A percentile compares a stretch with the other conserved stretches of the same genome.
Evolutionary conservation across 164 flowering plant species (phyloP).

Genomic region (Platanus orientalis): DNA sequence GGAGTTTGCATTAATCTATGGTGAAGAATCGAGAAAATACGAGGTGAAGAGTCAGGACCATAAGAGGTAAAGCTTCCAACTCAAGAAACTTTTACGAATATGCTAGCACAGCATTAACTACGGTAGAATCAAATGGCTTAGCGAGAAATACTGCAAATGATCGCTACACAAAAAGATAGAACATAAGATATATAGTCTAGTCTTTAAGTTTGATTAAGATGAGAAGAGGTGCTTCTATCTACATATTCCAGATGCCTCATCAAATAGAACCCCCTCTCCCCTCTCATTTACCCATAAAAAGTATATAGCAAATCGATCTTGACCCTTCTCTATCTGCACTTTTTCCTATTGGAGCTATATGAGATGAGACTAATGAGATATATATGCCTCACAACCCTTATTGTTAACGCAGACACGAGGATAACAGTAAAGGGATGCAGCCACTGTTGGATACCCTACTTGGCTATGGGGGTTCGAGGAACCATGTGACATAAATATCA

Average conservation of each 20-base stretch:
- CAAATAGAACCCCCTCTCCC: too few species aligned
- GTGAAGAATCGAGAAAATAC: neutral
- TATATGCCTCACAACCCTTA: neutral
- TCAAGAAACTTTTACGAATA: neutral
- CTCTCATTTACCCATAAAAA: neutral
- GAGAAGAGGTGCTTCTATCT: neutral
- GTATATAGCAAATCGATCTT: neutral
- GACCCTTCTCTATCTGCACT: neutral
- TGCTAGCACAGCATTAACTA: neutral
- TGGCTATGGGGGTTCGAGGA: constrained; percentile 8
- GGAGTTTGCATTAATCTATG: neutral
- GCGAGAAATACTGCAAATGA: neutral
- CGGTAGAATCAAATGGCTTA: neutral
- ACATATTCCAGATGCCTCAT: too few species aligned
- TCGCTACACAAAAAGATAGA: neutral
- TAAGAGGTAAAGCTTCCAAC: neutral
- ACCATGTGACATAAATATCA: neutral
- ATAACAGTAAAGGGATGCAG: neutral
- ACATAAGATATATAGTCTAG: neutral
- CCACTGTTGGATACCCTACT: constrained; percentile 4
- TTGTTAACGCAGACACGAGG: neutral
- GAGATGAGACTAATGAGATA: neutral
- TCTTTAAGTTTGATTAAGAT: neutral
- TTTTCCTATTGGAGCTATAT: neutral
- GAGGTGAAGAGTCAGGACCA: neutral